phyloP scores from a whole-genome alignment of 2,329 filamentous ascomycete species.

The Penicillium capsulatum region DNA sequence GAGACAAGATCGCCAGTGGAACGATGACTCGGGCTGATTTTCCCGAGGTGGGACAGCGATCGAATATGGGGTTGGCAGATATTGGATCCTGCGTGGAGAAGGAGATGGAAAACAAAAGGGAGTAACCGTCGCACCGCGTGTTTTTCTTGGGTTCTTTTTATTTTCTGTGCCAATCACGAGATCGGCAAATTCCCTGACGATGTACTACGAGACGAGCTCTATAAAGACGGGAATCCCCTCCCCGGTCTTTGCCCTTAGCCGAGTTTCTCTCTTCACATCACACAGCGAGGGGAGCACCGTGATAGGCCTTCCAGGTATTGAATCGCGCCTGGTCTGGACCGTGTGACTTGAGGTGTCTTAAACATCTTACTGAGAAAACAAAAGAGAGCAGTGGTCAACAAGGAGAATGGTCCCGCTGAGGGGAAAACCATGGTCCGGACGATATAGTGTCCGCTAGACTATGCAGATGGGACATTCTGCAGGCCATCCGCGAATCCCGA shows the following conservation, averaged over 20 bases:
- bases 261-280: conserved; percentile 14
- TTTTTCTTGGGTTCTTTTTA: too few species aligned
- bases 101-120: conserved; percentile 2
- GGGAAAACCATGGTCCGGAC: conserved; percentile 3
- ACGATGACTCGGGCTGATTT: conserved; percentile 14
- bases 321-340: conserved; percentile 8
- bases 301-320: conserved; percentile 9
- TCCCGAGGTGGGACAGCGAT: conserved; percentile 22
- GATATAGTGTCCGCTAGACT: conserved; percentile 6
- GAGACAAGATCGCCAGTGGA: neutral
- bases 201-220: neutral
- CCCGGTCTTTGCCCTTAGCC: conserved; percentile 2
- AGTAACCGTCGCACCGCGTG: conserved; percentile 16
- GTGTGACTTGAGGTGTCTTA: conserved; percentile 23
- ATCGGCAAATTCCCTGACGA: neutral
- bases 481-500: neutral
- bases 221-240: conserved; percentile 7
- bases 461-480: neutral
- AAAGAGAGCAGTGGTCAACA: conserved; percentile 1
- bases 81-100: conserved; percentile 19
- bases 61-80: conserved; percentile 17
- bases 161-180: conserved; percentile 4
- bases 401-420: neutral
- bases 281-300: conserved; percentile 11
- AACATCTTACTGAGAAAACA: conserved; percentile 8